phyloP scores from a whole-genome alignment of 441 rosid genomes.

The Pelargonium citronellum region DNA sequence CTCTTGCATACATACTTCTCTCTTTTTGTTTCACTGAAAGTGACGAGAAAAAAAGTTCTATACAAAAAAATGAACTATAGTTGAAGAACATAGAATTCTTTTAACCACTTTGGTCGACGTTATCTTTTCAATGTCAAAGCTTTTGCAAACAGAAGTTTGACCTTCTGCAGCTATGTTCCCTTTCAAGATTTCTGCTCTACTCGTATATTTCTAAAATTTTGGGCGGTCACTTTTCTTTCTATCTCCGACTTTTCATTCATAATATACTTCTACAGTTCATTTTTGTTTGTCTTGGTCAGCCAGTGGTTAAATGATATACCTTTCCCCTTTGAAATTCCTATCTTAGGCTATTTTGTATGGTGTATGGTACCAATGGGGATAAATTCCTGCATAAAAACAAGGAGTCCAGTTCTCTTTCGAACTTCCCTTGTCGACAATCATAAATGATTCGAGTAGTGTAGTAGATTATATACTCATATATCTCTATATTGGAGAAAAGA shows the following conservation, averaged over 20 bases:
- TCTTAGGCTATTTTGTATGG: background rate
- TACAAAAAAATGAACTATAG: background rate
- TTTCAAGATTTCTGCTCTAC: background rate
- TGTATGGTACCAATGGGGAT: background rate
- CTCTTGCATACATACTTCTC: background rate
- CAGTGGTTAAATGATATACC: conserved; percentile 6
- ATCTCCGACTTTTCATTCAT: background rate
- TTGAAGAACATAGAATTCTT: background rate
- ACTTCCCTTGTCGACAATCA: background rate
- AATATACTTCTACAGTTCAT: background rate
- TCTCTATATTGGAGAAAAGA: background rate
- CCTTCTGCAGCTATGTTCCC: background rate
- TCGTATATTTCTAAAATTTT: background rate
- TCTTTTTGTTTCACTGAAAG: background rate
- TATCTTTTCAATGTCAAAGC: background rate
- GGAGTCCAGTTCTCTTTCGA: background rate
- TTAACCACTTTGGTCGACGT: background rate
- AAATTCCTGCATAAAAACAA: background rate
- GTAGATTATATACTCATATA: background rate
- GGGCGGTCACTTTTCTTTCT: background rate
- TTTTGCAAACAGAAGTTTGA: background rate
- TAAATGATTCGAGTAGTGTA: background rate
- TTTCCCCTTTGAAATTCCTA: background rate
- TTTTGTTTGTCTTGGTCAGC: background rate
- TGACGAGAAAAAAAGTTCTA: background rate